Percentiles rank a stretch among this genome's conserved stretches.
These are phyloP conservation scores for Leishmania guyanensis DNA, from an alignment of 208 protist species.

Conservation along the genomic window DNA sequence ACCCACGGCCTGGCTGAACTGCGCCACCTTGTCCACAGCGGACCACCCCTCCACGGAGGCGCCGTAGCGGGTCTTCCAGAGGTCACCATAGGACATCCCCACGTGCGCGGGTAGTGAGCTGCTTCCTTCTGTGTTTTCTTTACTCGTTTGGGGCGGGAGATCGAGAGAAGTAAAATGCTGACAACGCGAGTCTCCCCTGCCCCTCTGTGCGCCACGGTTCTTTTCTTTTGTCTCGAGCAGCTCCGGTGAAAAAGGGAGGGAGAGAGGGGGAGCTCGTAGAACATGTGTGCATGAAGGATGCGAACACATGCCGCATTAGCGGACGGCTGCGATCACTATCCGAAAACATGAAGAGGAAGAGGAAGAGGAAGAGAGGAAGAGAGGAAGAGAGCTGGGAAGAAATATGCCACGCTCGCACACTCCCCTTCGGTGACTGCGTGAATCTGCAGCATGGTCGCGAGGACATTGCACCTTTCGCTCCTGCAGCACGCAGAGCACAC, in stretches of 20 bases:
- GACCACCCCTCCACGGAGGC: conserved; percentile 54
- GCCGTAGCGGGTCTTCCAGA: conserved; percentile 19
- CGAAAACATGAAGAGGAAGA: neutral
- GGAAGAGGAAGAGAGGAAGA: neutral
- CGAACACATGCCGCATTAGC: neutral
- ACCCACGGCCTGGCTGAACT: conserved; percentile 81
- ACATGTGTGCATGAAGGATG: no score
- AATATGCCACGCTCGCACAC: neutral
- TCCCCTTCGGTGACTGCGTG: neutral
- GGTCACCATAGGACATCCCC: conserved; percentile 7
- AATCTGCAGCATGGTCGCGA: neutral
- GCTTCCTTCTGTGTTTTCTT: neutral
- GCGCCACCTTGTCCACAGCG: conserved; percentile 73
- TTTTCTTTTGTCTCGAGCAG: neutral
- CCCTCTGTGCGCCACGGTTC: neutral
- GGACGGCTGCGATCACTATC: neutral
- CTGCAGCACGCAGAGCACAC: neutral
- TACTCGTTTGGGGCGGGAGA: neutral
- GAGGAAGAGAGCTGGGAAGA: neutral
- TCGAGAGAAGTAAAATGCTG: neutral
- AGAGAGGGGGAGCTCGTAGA: neutral
- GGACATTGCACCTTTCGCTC: no score
- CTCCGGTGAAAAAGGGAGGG: neutral
- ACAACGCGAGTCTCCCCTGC: neutral
- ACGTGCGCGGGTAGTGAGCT: neutral